These are phyloP conservation scores for Candida glaebosa DNA, from an alignment of 805 yeast species.

Conservation along the genomic window DNA sequence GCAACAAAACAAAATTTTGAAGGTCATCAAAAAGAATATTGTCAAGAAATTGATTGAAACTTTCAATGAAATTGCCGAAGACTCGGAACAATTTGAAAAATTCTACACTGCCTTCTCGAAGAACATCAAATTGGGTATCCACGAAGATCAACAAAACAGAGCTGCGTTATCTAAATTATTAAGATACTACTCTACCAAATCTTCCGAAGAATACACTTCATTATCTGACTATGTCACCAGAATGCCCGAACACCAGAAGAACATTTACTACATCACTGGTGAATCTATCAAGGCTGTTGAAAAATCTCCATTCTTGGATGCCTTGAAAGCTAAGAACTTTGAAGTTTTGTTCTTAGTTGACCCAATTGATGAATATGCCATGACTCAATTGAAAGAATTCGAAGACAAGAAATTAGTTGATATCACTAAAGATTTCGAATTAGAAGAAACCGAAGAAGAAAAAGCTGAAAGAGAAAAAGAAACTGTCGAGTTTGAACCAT, in stretches of 20 bases:
- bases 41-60: conserved; percentile 98
- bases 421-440: conserved; percentile 98
- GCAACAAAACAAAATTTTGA: conserved; percentile 99
- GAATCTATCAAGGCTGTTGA: conserved; percentile 96
- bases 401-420: conserved; percentile 99
- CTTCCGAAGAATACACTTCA: conserved; percentile 90
- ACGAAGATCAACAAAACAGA: conserved; percentile 99
- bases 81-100: conserved; percentile 95
- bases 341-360: conserved; percentile 97
- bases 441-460: conserved; percentile 98
- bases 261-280: conserved; percentile 99
- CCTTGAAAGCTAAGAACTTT: conserved; percentile 95
- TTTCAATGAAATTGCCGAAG: conserved; percentile 99
- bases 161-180: conserved; percentile 89
- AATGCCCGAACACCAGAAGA: conserved; percentile 99
- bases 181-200: conserved; percentile 96
- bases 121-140: conserved; percentile 98
- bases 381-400: conserved; percentile 98
- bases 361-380: conserved; percentile 99
- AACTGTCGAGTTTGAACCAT: conserved; percentile 85
- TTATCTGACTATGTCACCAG: conserved; percentile 96
- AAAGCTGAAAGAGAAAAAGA: conserved; percentile 92
- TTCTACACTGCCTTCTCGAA: conserved; percentile 97
- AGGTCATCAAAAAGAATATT: conserved; percentile 98
- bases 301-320: conserved; percentile 98